Base-by-base conservation (phyloP, 352 stramenopile genomes). In the Phytophthora idaei region DNA sequence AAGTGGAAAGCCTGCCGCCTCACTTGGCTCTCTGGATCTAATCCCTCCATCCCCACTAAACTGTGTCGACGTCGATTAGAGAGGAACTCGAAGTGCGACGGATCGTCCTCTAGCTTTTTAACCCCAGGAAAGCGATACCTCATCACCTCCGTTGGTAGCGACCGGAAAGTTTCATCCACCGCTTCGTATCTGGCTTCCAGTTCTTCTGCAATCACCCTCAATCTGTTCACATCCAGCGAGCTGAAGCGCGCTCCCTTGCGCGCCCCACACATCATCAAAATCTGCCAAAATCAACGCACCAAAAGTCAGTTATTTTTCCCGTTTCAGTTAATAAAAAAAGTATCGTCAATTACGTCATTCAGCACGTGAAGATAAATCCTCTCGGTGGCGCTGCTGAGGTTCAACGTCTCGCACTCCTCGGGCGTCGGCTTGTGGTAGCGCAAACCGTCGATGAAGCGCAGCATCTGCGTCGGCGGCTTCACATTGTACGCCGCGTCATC, bases 341-440 rank as follows among this genome's bases (percentile, higher is more conserved):
- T 52, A 31, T 50, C 36, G 7, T 15, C 9, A 58, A 76, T 34
- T 83, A 95, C 88, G 60, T 95, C 88, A 36, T 84, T 90, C 1
- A 94, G 74, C 5, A 70, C 69, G 59, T 95, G 88, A n/a, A 95
- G 61, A 53, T 77, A 86, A 25, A 95, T 73, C 1, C 88, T 77
- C 63, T 94, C 88, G 0, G 72, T 87, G 41, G 81, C 83, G 57
- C 84, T 92, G 57, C 77, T 86, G 14, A 95, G 61, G 57, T 93
- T 94, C 36, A 93, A 73, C 42, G 79, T 67, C 31, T 75, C 60
- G 56, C 83, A 83, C 65, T 95, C 88, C 28, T 88, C 76, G 4
- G 72, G 44, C n/a, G 86, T 94, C 5, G 88, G 88, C 31, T 92
- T 92, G 65, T 95, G 88, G 59, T 92, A 95, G n/a, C 88, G 84